Percentiles rank a stretch among this genome's conserved stretches.
Evolutionary conservation across 202 grass and related monocot species (phyloP).

Genomic region (Schoenoplectus triqueter): DNA sequence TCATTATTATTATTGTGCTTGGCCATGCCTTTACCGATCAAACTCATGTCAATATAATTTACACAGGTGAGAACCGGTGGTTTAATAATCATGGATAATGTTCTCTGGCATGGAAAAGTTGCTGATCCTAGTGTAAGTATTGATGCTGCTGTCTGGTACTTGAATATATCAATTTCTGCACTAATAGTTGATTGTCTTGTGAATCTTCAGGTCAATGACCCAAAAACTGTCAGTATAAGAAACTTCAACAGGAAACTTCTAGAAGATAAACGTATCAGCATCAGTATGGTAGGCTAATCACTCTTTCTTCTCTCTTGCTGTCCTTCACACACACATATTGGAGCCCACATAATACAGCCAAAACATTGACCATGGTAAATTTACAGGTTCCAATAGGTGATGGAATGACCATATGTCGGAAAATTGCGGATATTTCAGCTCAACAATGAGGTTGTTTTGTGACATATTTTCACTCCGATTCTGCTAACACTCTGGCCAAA

Average conservation of each 20-base stretch:
- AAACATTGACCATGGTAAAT: constrained; percentile 29
- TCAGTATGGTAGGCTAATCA: constrained; percentile 70
- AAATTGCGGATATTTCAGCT: constrained; percentile 55
- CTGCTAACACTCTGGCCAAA: constrained; percentile 11
- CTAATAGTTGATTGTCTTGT: neutral
- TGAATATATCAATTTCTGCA: neutral
- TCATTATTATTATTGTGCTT: constrained; percentile 20
- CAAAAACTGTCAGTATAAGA: constrained; percentile 83
- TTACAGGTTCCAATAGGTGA: constrained; percentile 86
- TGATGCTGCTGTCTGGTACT: neutral
- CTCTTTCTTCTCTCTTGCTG: constrained; percentile 18
- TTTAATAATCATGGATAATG: constrained; percentile 94
- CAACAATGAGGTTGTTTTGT: neutral
- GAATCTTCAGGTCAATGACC: constrained; percentile 71
- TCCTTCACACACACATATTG: neutral
- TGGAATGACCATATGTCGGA: constrained; percentile 93
- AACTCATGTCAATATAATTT: constrained; percentile 23
- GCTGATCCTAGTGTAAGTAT: constrained; percentile 69
- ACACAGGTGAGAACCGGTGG: constrained; percentile 81
- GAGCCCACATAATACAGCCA: constrained; percentile 11
- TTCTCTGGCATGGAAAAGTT: constrained; percentile 95
- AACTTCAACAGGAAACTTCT: constrained; percentile 95
- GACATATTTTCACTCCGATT: neutral
- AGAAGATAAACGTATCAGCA: constrained; percentile 72
- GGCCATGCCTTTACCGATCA: neutral